Percentiles rank a stretch among this genome's conserved stretches.
Conservation (phyloP, 441 rosid species). For the Adansonia grandidieri region DNA sequence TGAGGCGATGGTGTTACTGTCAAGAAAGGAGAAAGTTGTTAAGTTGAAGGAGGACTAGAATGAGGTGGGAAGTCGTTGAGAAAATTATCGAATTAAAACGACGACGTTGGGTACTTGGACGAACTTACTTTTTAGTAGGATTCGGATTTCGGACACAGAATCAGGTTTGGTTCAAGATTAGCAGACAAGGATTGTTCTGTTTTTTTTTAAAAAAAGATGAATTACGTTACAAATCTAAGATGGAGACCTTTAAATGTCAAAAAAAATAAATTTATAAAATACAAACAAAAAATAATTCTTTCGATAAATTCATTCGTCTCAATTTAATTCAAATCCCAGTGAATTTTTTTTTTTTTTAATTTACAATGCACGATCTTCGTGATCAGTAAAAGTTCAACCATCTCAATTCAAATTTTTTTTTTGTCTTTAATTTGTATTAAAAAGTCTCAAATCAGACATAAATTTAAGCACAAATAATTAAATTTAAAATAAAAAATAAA, state of each 20-base stretch:
- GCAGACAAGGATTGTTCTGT: no score
- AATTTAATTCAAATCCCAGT: not conserved
- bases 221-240: no score
- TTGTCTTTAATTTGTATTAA: no score
- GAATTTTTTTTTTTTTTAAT: not conserved
- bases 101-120: not conserved
- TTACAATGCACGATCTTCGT: not conserved
- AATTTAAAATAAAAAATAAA: no score
- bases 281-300: no score
- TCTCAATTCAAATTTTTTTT: not conserved
- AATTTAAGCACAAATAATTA: no score
- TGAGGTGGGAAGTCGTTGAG: not conserved
- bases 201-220: no score
- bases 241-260: no score
- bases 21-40: not conserved
- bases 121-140: no score
- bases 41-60: not conserved
- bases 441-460: no score
- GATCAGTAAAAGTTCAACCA: not conserved
- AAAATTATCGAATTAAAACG: not conserved
- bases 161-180: not conserved
- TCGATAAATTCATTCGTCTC: not conserved
- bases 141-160: not conserved
- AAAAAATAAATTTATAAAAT: no score
- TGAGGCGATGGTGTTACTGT: not conserved